Base-by-base conservation (phyloP, 345 rosid genomes). In the Eucalyptus brandiana region DNA sequence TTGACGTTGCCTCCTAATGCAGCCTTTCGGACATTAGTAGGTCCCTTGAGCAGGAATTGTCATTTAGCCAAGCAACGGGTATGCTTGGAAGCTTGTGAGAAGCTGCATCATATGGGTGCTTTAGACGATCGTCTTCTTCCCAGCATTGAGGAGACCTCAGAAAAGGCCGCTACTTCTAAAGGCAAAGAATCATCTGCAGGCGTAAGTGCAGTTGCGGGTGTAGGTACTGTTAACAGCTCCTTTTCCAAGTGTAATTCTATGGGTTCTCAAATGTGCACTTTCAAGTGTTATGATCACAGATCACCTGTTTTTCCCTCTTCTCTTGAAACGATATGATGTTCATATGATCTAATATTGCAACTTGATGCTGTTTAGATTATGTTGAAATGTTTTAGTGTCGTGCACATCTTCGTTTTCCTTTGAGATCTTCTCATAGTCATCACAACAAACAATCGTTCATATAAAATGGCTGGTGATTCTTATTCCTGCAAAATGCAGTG, bases 51-150 rank as follows among this genome's bases (percentile, higher is more conserved):
- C 88, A 92, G 92, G 92, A 95, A 89, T 90, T 92, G 94, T 90
- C 94, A 88, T 87, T 87, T 92, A 89, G 94, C 95, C 67, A 95
- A 93, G 92, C 95, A 94, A 92, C 94, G 91, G n/a, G 96, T 90
- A 53, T 94, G 98, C 94, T 89, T 94, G 90, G 97, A 95, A 91
- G 97, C 97, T 86, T 95, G 94, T 89, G 94, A 94, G 94, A 95
- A 92, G 92, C 95, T 97, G 81, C 96, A 93, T 76, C 94, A 92
- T 89, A 67, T 91, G 91, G 96, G 95, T 86, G 94, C 92, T 69
- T 91, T 95, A 90, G 93, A 95, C 37, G 92, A 96, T 89, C 94
- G 93, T 92, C 94, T 97, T 87, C 86, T 91, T 87, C 95, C 93
- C 18, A 87, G 86, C 80, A 65, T 85, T 19, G 92, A 94, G 87